phyloP scores from a whole-genome alignment of 2,329 filamentous ascomycete species.

The Fusarium sp. region DNA sequence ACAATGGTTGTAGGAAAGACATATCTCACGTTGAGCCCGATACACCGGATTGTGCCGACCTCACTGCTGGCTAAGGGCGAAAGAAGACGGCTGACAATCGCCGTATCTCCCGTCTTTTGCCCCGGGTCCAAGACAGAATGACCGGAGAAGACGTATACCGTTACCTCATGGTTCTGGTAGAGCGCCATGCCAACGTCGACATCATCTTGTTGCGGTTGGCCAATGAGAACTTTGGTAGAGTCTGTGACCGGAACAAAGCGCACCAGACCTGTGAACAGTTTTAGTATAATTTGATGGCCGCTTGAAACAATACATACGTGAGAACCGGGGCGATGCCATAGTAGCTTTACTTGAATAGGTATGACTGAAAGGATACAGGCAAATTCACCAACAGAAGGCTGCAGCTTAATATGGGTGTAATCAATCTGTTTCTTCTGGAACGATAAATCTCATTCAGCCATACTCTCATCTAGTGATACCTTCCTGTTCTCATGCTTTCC shows the following conservation, averaged over 20 bases:
- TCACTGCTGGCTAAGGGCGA: constrained; percentile 50
- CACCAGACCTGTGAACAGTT: not conserved
- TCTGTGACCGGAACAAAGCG: not conserved
- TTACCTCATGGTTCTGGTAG: not conserved
- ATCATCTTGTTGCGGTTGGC: not conserved
- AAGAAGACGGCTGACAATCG: constrained; percentile 55
- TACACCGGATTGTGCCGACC: constrained; percentile 67
- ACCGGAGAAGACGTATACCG: constrained; percentile 63
- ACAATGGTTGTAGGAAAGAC: not conserved
- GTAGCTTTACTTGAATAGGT: not conserved
- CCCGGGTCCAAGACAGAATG: constrained; percentile 66
- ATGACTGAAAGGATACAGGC: not conserved
- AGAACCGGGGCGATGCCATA: not conserved
- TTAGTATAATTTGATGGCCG: not conserved
- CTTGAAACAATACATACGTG: not conserved
- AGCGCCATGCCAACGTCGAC: not conserved
- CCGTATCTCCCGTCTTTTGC: constrained; percentile 58
- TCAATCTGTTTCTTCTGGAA: not conserved
- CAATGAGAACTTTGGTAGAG: not conserved
- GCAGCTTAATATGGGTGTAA: not conserved
- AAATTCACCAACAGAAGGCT: not conserved
- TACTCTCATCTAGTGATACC: not conserved
- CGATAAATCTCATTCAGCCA: not conserved
- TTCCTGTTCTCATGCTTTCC: not conserved
- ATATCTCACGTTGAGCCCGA: constrained; percentile 62